A percentile compares a stretch with the other conserved stretches of the same genome.
phyloP scores from a whole-genome alignment of 2,329 filamentous ascomycete species.

The Talaromyces sp. region DNA sequence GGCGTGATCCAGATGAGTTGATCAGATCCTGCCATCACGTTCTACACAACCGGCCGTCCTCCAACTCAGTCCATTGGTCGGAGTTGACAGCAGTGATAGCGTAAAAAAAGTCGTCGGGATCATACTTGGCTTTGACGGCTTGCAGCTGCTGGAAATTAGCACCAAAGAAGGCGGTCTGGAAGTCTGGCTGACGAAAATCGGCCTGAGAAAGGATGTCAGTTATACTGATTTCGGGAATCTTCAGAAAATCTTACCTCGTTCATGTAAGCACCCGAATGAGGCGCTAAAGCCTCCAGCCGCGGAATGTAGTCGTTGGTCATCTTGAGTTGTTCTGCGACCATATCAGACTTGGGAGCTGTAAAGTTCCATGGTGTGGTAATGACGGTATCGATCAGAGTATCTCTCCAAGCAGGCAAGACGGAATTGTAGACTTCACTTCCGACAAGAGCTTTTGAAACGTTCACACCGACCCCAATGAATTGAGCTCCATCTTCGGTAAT shows the following conservation, averaged over 20 bases:
- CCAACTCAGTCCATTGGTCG: constrained; percentile 32
- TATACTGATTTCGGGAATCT: not conserved
- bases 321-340: constrained; percentile 34
- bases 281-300: constrained; percentile 38
- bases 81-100: constrained; percentile 39
- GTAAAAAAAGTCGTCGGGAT: constrained; percentile 36
- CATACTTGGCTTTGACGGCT: constrained; percentile 18
- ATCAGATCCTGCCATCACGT: not conserved
- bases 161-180: constrained; percentile 19
- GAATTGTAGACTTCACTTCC: constrained; percentile 35
- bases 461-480: constrained; percentile 39
- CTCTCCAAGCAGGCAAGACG: constrained; percentile 40
- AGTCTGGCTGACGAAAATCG: constrained; percentile 18
- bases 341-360: constrained; percentile 36
- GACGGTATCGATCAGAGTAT: constrained; percentile 34
- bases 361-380: constrained; percentile 39
- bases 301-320: constrained; percentile 43
- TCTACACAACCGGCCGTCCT: constrained; percentile 14
- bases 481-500: constrained; percentile 33
- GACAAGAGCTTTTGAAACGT: constrained; percentile 30
- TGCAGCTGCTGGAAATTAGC: constrained; percentile 14
- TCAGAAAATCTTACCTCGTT: constrained; percentile 33
- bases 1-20: not conserved
- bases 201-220: constrained; percentile 20
- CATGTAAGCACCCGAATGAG: constrained; percentile 39